Evolutionary conservation across 2,329 filamentous ascomycete species (phyloP), one percentile per base, ranked within the genome.

Genomic region (Trichophyton benhamiae): DNA sequence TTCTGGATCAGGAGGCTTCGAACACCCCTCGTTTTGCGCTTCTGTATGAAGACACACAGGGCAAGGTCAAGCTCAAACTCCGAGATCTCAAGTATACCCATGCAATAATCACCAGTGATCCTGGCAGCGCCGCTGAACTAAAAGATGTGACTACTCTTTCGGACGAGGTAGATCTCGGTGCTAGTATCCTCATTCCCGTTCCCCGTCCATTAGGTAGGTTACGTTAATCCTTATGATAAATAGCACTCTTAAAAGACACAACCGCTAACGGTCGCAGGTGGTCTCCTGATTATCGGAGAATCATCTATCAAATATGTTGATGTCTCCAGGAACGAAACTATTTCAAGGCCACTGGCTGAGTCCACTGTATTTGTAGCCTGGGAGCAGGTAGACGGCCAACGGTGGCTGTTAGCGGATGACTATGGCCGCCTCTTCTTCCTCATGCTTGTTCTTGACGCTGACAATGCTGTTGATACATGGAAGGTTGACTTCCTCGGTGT

Each of bases 331-430:
- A 86, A 87, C 64, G 82, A 84, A 38, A 81, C 80, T 11, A 81
- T 90, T 11, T 83, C 85, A 17, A 80, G 85, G 7, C 76, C 80
- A 0, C 75, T 96, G 1, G 79, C 83, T 0, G 85, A 92, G 61
- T 83, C 91, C 0, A 90, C 87, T 2, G 86, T 96, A 41, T 97
- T 95, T 67, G 87, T 94, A n/a, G 85, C 90, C 1, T 99, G 92
- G 91, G 88, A 88, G 64, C 84, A 87, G 68, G 85, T 94, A 59
- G 89, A 97, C 68, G 83, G 85, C 25, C 86, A 87, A 44, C 82
- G 87, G 68, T 97, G 91, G 76, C 79, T 96, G n/a, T 76, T 99
- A 1, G 91, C 88, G 1, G 94, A 99, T 71, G 91, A 96, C 67
- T 96, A 94, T 70, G 92, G 94, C 15, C 83, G 82, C 58, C 74